These are phyloP conservation scores for Neurospora hispaniola DNA, from an alignment of 495 filamentous ascomycete species.

Conservation along the genomic window DNA sequence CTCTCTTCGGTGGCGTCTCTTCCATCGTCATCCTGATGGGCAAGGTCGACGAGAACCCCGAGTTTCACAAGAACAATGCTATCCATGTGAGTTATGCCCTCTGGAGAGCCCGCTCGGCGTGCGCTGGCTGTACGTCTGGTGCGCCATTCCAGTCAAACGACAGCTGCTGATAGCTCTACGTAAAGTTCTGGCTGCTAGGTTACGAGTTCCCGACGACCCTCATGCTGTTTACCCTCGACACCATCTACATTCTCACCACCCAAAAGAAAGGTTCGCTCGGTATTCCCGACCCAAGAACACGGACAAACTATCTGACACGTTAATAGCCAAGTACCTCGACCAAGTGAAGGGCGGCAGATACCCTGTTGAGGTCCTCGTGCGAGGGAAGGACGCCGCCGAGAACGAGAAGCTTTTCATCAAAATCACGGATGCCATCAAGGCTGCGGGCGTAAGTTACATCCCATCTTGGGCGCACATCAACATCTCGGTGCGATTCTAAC, in stretches of 20 bases:
- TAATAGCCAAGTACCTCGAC: conserved; percentile 80
- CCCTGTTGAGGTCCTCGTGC: conserved; percentile 77
- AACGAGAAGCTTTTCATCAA: conserved; percentile 81
- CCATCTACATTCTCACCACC: conserved; percentile 83
- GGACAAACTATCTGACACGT: conserved; percentile 13
- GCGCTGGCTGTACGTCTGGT: background rate
- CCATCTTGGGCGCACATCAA: background rate
- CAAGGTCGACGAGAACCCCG: conserved; percentile 76
- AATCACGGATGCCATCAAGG: conserved; percentile 75
- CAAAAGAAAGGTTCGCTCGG: conserved; percentile 75
- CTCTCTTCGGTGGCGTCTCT: conserved; percentile 69
- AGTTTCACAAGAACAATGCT: conserved; percentile 88
- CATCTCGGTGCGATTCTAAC: conserved; percentile 3
- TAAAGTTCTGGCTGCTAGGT: conserved; percentile 92
- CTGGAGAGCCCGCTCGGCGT: background rate
- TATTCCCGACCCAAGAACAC: background rate
- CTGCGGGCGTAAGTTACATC: conserved; percentile 60
- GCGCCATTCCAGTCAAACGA: background rate
- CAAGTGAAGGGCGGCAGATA: conserved; percentile 85
- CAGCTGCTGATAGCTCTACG: conserved; percentile 12
- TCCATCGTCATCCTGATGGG: conserved; percentile 87
- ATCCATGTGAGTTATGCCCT: conserved; percentile 61
- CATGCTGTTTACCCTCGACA: conserved; percentile 80
- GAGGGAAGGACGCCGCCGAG: conserved; percentile 78
- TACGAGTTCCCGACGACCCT: conserved; percentile 98